phyloP scores from a whole-genome alignment of 1,284 basidiomycete species.

The Sanghuangporus baumii region DNA sequence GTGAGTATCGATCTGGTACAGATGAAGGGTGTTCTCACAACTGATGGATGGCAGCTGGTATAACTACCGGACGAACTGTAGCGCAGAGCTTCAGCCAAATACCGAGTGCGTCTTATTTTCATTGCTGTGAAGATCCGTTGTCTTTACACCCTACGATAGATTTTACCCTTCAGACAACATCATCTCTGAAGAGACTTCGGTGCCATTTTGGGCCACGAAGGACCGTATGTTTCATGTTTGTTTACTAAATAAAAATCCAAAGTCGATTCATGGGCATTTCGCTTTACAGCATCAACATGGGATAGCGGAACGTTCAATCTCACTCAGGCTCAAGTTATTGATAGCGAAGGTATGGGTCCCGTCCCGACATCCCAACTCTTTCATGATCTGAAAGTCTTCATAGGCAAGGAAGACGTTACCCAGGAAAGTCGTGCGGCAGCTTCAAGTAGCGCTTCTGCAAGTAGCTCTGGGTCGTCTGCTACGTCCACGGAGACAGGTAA shows the following conservation, averaged over 20 bases:
- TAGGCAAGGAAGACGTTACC: not conserved
- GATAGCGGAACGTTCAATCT: not conserved
- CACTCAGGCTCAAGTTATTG: not conserved
- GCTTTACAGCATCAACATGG: not conserved
- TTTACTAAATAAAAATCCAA: not conserved
- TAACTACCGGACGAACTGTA: slow-evolving; percentile 5
- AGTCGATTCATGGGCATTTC: not conserved
- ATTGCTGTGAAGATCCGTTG: not conserved
- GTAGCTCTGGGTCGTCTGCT: not conserved
- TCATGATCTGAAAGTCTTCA: not conserved
- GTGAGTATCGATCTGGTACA: not conserved
- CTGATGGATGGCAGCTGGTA: slow-evolving; percentile 5
- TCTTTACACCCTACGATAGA: not conserved
- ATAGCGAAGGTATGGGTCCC: not conserved
- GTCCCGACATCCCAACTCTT: not conserved
- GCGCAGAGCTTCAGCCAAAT: not conserved
- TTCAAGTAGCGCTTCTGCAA: not conserved
- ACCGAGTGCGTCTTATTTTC: not conserved
- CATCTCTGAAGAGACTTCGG: slow-evolving; percentile 12
- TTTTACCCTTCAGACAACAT: not conserved
- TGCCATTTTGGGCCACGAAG: slow-evolving; percentile 14
- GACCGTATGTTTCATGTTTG: slow-evolving; percentile 5
- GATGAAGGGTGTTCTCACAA: not conserved
- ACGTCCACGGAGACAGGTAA: not conserved
- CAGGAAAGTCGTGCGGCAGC: not conserved